phyloP scores from a whole-genome alignment of 768 basidiomycete genomes.

The Holtermannia corniformis region DNA sequence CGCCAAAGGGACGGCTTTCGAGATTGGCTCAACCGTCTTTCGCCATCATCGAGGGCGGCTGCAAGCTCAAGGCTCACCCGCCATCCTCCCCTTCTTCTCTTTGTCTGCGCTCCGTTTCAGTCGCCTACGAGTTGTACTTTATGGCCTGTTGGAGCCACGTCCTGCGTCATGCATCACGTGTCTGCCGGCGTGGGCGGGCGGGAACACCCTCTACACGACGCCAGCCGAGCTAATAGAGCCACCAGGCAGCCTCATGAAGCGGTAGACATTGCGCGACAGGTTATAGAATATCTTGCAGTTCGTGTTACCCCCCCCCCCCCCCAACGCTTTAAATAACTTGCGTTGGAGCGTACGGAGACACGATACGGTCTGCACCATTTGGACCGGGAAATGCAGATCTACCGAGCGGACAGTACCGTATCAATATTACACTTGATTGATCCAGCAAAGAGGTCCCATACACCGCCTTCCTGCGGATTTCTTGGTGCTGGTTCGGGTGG shows the following conservation, averaged over 20 bases:
- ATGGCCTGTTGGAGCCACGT: no score
- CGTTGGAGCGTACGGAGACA: constrained; percentile 31
- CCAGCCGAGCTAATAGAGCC: constrained; percentile 8
- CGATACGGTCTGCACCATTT: constrained; percentile 24
- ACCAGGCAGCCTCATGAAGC: constrained; percentile 30
- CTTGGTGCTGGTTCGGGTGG: constrained; percentile 34
- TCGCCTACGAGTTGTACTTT: no score
- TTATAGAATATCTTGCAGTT: constrained; percentile 39
- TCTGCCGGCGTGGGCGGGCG: no score
- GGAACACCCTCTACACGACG: no score
- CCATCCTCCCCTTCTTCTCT: no score
- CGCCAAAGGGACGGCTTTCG: no score
- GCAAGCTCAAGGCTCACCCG: no score
- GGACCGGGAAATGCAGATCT: constrained; percentile 27
- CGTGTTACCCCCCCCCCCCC: constrained; percentile 23
- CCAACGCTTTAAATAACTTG: constrained; percentile 7
- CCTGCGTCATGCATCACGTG: no score
- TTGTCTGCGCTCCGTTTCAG: no score
- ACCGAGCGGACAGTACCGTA: background rate
- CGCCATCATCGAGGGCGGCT: no score
- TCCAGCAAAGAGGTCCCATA: constrained; percentile 37
- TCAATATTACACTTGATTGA: constrained; percentile 30
- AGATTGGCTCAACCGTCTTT: no score
- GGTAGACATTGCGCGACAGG: constrained; percentile 33
- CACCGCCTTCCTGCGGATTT: constrained; percentile 24